These are phyloP conservation scores for Russula foetens DNA, from an alignment of 768 basidiomycete species.

Conservation along the genomic window DNA sequence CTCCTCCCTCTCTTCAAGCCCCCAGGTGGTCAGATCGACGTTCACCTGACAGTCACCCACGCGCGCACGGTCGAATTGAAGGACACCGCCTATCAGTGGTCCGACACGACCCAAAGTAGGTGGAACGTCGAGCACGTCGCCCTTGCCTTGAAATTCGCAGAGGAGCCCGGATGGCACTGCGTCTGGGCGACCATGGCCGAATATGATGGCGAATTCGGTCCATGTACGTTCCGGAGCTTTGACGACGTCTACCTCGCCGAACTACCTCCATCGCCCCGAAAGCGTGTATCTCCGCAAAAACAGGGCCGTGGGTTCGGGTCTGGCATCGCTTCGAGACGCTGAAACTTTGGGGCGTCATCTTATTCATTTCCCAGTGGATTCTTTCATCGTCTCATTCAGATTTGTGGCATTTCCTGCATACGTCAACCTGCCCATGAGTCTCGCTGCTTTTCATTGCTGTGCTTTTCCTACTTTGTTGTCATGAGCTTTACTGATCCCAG, in stretches of 20 bases:
- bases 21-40: conserved; percentile 26
- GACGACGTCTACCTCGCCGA: conserved; percentile 37
- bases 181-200: conserved; percentile 57
- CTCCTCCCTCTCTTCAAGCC: conserved; percentile 34
- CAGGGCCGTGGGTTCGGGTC: neutral
- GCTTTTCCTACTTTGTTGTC: neutral
- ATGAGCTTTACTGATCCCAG: neutral
- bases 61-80: conserved; percentile 46
- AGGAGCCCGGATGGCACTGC: conserved; percentile 48
- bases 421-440: neutral
- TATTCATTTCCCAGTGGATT: neutral
- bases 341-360: neutral
- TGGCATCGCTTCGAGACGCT: neutral
- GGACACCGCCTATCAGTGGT: conserved; percentile 50
- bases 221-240: conserved; percentile 28
- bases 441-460: neutral
- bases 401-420: neutral
- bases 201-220: conserved; percentile 33
- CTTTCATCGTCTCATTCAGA: neutral
- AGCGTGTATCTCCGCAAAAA: conserved; percentile 2
- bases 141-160: conserved; percentile 48
- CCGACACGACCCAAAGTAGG: conserved; percentile 24
- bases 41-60: conserved; percentile 38
- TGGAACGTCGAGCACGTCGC: conserved; percentile 43
- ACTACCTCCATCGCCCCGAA: conserved; percentile 25